Conservation (phyloP, 2,329 filamentous ascomycete species). For the Fusarium nisikadoi region DNA sequence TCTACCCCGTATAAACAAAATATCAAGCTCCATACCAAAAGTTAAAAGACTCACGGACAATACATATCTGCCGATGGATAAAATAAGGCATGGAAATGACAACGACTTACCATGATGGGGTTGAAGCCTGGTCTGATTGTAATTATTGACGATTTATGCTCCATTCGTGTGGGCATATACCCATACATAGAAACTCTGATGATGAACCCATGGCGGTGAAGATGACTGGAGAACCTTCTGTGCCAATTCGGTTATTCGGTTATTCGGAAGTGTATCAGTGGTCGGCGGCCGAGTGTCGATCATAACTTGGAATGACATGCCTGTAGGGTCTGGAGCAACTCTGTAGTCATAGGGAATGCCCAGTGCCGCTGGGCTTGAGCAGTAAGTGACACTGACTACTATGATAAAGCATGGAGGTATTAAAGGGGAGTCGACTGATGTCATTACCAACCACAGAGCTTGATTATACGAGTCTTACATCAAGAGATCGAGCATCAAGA, state of each 20-base stretch:
- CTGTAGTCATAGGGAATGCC: no score
- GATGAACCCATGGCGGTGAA: background rate
- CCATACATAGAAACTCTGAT: background rate
- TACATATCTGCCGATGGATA: background rate
- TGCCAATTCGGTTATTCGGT: no score
- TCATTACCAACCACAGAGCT: no score
- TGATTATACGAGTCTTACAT: background rate
- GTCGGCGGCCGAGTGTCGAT: background rate
- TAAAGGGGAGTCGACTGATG: no score
- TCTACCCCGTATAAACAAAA: background rate
- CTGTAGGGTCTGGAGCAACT: no score
- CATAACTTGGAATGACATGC: background rate
- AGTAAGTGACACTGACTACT: no score
- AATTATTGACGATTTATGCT: background rate
- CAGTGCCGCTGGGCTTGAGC: no score
- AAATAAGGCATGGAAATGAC: background rate
- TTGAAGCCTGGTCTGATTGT: background rate
- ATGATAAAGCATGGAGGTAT: no score
- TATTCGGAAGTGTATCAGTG: no score
- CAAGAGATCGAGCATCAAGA: background rate
- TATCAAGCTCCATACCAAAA: background rate
- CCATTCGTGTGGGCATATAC: background rate
- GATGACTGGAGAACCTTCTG: background rate
- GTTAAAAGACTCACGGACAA: background rate
- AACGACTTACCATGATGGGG: background rate